Conservation (phyloP, 1,139 yeast genomes). For the Geotrichum fermentans region DNA sequence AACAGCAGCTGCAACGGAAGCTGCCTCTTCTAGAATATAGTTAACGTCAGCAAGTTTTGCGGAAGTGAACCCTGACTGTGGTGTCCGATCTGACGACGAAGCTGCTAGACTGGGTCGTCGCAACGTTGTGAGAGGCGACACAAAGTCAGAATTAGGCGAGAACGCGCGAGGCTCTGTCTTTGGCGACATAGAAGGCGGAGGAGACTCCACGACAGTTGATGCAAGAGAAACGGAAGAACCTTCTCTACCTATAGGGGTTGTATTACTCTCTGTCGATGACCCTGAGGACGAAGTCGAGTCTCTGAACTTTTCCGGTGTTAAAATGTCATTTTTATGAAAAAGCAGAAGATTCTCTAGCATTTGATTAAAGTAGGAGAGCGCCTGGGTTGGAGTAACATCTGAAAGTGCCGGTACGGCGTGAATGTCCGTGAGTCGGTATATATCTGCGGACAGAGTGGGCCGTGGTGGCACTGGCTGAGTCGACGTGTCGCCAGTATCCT, state of each 20-base stretch:
- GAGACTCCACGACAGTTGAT: neutral
- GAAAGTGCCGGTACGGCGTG: slow-evolving; percentile 23
- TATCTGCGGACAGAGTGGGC: slow-evolving; percentile 5
- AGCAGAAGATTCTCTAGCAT: slow-evolving; percentile 21
- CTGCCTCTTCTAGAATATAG: slow-evolving; percentile 3
- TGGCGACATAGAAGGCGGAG: neutral
- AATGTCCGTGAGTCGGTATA: slow-evolving; percentile 8
- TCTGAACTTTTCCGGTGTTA: neutral
- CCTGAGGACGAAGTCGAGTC: neutral
- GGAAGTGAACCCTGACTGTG: neutral
- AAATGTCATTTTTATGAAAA: slow-evolving; percentile 3
- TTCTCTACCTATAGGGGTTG: no score
- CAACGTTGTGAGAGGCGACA: neutral
- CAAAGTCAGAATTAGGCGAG: neutral
- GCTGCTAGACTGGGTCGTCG: neutral
- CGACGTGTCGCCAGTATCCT: neutral
- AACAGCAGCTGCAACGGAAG: slow-evolving; percentile 7
- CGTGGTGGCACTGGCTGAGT: neutral
- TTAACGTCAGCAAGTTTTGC: neutral
- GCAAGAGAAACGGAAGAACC: neutral
- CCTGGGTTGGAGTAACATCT: slow-evolving; percentile 25
- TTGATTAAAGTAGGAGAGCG: slow-evolving; percentile 27
- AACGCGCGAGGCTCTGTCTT: neutral
- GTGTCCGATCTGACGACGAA: neutral
- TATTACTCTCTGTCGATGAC: no score